phyloP scores from a whole-genome alignment of 805 yeast genomes.

The Zygosaccharomyces bailii region DNA sequence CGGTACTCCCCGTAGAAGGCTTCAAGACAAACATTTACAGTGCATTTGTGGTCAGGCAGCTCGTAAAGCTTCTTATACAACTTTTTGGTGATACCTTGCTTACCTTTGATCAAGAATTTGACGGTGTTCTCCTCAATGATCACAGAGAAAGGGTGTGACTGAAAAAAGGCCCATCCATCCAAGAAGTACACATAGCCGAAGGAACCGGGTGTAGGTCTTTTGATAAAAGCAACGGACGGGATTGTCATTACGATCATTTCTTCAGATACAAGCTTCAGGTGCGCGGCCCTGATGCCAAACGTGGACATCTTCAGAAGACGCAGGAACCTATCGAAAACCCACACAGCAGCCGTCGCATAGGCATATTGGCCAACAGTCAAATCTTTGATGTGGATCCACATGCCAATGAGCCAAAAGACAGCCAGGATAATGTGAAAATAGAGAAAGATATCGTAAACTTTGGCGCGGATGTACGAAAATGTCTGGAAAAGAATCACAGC shows the following conservation, averaged over 20 bases:
- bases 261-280: constrained; percentile 26
- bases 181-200: constrained; percentile 54
- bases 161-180: constrained; percentile 31
- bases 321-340: constrained; percentile 62
- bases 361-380: constrained; percentile 48
- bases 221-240: constrained; percentile 14
- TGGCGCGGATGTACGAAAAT: constrained; percentile 41
- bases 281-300: constrained; percentile 62
- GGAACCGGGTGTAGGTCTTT: constrained; percentile 54
- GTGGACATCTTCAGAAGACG: constrained; percentile 50
- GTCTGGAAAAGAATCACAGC: constrained; percentile 41
- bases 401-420: constrained; percentile 40
- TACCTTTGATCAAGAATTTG: constrained; percentile 36
- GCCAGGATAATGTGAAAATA: constrained; percentile 44
- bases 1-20: constrained; percentile 58
- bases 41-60: constrained; percentile 34
- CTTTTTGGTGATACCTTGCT: constrained; percentile 52
- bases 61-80: constrained; percentile 35
- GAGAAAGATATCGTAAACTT: constrained; percentile 44
- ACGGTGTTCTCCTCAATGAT: constrained; percentile 33
- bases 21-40: constrained; percentile 45
- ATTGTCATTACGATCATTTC: constrained; percentile 39
- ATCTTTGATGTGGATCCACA: constrained; percentile 41
- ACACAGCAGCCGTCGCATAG: constrained; percentile 54
- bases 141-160: constrained; percentile 70